phyloP scores from a whole-genome alignment of 2,329 filamentous ascomycete species.

The Rasamsonia emersonii region DNA sequence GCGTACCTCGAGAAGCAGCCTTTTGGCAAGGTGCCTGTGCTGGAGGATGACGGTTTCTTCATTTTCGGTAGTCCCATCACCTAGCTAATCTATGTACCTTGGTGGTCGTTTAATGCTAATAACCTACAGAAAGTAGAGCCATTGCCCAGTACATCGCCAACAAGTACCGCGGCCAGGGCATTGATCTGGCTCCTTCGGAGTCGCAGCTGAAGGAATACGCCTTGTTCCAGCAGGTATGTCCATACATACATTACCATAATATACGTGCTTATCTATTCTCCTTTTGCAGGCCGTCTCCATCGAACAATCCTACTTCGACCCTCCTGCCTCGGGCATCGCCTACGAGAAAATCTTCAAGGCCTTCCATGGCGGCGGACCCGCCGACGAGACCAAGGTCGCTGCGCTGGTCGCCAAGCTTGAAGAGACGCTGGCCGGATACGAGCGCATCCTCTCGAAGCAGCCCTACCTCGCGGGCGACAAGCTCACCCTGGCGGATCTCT shows the following conservation, averaged over 20 bases:
- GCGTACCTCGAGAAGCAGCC: slow-evolving; percentile 21
- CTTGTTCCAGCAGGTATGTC: slow-evolving; percentile 17
- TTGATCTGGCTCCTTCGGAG: slow-evolving; percentile 8
- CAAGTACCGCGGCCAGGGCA: slow-evolving; percentile 12
- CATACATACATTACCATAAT: background rate
- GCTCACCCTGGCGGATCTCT: slow-evolving; percentile 8
- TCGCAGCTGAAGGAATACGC: slow-evolving; percentile 13
- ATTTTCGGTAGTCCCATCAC: background rate
- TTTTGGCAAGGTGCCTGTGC: slow-evolving; percentile 28
- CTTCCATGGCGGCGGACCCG: slow-evolving; percentile 7
- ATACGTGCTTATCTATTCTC: slow-evolving; percentile 9
- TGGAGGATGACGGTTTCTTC: slow-evolving; percentile 22
- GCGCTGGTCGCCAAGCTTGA: slow-evolving; percentile 8
- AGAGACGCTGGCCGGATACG: slow-evolving; percentile 10
- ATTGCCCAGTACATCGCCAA: slow-evolving; percentile 23
- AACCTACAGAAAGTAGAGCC: slow-evolving; percentile 20
- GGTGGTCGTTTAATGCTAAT: slow-evolving; percentile 15
- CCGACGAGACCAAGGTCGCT: slow-evolving; percentile 10
- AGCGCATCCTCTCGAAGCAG: slow-evolving; percentile 13
- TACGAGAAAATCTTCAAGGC: slow-evolving; percentile 13
- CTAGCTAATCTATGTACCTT: slow-evolving; percentile 7
- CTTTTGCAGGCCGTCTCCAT: slow-evolving; percentile 19
- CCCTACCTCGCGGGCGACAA: slow-evolving; percentile 13
- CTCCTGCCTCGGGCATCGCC: slow-evolving; percentile 7
- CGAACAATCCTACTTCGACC: slow-evolving; percentile 18